A percentile compares a stretch with the other conserved stretches of the same genome.
Conservation (phyloP, 495 filamentous ascomycete genomes). For the Penicillium samsonianum region DNA sequence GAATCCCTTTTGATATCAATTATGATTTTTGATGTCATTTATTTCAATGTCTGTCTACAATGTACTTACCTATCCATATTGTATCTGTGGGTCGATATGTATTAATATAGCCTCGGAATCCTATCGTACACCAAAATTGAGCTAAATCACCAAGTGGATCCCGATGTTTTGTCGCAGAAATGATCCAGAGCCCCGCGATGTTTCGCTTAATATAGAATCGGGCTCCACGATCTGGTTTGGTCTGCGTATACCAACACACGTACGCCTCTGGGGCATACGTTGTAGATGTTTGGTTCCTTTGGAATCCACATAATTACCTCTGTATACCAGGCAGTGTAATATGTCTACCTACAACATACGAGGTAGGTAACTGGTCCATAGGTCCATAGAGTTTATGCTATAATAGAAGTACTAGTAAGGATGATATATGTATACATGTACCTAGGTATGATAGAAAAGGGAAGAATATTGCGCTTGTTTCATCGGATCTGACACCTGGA, state of each 20-base stretch:
- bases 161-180: conserved; percentile 1
- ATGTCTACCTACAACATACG: not conserved
- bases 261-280: not conserved
- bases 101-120: not conserved
- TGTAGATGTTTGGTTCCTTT: not conserved
- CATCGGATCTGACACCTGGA: no score
- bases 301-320: not conserved
- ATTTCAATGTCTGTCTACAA: not conserved
- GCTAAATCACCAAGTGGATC: conserved; percentile 10
- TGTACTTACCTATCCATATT: not conserved
- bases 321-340: not conserved
- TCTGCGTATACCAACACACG: not conserved
- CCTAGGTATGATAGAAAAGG: not conserved
- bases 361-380: not conserved
- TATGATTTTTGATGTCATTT: not conserved
- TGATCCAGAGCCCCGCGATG: conserved; percentile 6
- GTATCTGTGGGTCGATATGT: not conserved
- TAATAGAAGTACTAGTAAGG: no score
- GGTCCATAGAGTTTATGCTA: not conserved
- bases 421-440: no score
- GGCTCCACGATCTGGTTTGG: not conserved
- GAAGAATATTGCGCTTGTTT: not conserved
- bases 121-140: not conserved
- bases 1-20: not conserved
- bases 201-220: conserved; percentile 16